These are phyloP conservation scores for Aspergillus pseudonomiae DNA, from an alignment of 2,329 filamentous ascomycete species.

Conservation along the genomic window DNA sequence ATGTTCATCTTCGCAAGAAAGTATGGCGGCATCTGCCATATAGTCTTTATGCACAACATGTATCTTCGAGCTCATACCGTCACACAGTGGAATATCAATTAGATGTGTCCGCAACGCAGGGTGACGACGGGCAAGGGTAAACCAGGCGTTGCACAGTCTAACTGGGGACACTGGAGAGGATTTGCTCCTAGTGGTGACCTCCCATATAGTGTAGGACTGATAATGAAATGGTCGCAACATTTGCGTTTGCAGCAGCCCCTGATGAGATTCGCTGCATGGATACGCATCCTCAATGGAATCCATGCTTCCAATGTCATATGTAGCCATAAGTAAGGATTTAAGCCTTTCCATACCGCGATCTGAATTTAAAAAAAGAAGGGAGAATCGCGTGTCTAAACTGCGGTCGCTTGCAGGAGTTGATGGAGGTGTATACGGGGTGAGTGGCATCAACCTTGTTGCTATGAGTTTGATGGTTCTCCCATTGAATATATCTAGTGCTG, in stretches of 20 bases:
- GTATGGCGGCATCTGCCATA: background rate
- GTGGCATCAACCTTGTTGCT: background rate
- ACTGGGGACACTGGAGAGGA: background rate
- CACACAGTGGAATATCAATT: background rate
- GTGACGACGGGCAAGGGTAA: background rate
- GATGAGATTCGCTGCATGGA: constrained; percentile 1
- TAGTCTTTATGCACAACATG: background rate
- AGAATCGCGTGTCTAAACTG: background rate
- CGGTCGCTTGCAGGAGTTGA: background rate
- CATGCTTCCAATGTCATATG: background rate
- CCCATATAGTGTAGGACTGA: constrained; percentile 8
- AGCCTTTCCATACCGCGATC: background rate
- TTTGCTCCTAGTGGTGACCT: background rate
- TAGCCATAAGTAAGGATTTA: background rate
- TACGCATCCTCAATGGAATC: constrained; percentile 1
- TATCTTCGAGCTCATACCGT: background rate
- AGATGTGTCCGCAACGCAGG: background rate
- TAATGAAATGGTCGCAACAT: background rate
- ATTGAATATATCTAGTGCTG: constrained; percentile 4
- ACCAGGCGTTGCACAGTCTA: background rate
- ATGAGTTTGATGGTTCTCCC: background rate
- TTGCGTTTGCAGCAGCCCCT: constrained; percentile 1
- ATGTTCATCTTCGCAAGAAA: background rate
- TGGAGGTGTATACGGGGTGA: background rate
- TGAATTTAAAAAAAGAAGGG: background rate